phyloP scores from a whole-genome alignment of 768 basidiomycete species.

The Wakefieldia striispora region DNA sequence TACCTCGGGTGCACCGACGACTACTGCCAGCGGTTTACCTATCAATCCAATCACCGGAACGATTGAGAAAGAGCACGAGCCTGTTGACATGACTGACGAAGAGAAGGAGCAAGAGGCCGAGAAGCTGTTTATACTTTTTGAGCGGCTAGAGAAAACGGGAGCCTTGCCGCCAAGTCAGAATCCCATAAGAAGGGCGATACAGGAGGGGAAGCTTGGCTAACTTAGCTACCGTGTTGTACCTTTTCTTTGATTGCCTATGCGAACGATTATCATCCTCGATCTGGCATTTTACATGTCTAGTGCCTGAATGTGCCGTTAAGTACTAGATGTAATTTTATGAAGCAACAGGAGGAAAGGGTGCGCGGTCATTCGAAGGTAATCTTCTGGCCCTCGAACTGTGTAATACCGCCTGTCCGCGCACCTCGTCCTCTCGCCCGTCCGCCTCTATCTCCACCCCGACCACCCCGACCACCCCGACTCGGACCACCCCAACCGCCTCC shows the following conservation, averaged over 20 bases:
- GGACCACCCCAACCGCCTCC: slow-evolving; percentile 35
- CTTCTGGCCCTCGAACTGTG: slow-evolving; percentile 51
- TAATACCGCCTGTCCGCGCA: slow-evolving; percentile 52
- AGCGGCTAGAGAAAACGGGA: slow-evolving; percentile 78
- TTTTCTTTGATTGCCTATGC: not conserved
- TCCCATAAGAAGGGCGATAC: slow-evolving; percentile 70
- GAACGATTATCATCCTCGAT: not conserved
- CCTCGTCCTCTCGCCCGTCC: slow-evolving; percentile 39
- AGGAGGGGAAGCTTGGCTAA: slow-evolving; percentile 22
- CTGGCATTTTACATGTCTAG: not conserved
- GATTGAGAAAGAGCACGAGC: slow-evolving; percentile 38
- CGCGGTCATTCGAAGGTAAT: slow-evolving; percentile 40
- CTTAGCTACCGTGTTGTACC: not conserved
- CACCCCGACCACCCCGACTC: slow-evolving; percentile 35
- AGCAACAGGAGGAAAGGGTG: not conserved
- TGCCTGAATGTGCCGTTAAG: too few species aligned
- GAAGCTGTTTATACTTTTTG: slow-evolving; percentile 87
- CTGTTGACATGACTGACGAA: slow-evolving; percentile 81
- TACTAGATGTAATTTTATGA: not conserved
- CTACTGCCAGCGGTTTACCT: slow-evolving; percentile 38
- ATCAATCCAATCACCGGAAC: slow-evolving; percentile 92
- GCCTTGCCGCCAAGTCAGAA: slow-evolving; percentile 63
- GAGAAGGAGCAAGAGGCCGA: slow-evolving; percentile 96
- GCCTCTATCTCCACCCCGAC: slow-evolving; percentile 38
- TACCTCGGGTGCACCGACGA: slow-evolving; percentile 32